Base-by-base conservation (phyloP, 164 flowering plant species). In the Liquidambar formosana region DNA sequence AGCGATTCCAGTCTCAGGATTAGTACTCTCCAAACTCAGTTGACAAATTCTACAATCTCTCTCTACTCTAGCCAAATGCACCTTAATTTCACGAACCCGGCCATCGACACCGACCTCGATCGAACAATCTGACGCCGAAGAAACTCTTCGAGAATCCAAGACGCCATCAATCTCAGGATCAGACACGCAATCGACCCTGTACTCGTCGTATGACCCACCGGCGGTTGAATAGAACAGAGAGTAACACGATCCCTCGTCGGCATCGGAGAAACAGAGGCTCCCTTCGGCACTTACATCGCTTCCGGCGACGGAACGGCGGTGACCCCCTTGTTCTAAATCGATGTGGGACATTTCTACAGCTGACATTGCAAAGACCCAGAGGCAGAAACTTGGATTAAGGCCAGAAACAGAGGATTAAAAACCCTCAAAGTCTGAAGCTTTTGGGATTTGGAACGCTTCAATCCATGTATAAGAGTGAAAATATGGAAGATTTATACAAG, bases 41-140 rank as follows among this genome's bases (percentile, higher is more conserved):
- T 94, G 98, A 67, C 98, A 94, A 75, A 94, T 94, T 73, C 98
- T 81, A 69, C 98, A 94, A 76, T 91, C 94, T 69, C 77, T 86
- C 73, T 87, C 98, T 2, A 71, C 83, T 61, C 71, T 83, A 3
- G 75, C 80, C 67, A 77, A 78, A 78, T 83, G 83, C 81, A 81
- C 86, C 76, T 87, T 87, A 27, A 78, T 76, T 64, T 83, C 84
- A 10, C 70, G 58, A 45, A 60, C 76, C 59, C 78, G 86, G 51
- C 49, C 72, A 56, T 77, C 84, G 60, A 60, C 72, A 69, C 75
- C 86, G 61, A 75, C 74, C 68, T 69, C 85, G 54, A 78, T 81
- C 43, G 89, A 83, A 58, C 77, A 71, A 61, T 82, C 85, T 18
- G 90, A 84, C 10, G 27, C 77, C n/a, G 88, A 87, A 0, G 92